Evolutionary conservation across 2,329 filamentous ascomycete species (phyloP), one percentile per base, ranked within the genome.

Genomic region (Phaeosphaeriaceae sp.): DNA sequence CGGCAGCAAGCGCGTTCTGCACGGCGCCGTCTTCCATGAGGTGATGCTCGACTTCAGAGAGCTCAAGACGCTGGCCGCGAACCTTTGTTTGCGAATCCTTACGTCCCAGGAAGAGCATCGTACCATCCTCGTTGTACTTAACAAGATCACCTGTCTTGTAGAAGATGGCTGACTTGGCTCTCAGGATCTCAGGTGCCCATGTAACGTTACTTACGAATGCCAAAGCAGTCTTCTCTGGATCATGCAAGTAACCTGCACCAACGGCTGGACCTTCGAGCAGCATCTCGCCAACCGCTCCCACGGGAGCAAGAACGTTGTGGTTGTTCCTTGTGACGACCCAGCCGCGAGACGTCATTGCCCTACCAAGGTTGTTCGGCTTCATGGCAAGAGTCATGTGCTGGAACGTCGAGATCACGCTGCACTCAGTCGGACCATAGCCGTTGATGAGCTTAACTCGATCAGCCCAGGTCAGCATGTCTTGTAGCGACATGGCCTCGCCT

Each of bases 21-120:
- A 74, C 62, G 7, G 63, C 53, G 2, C 60, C 22, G 31, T 75
- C 71, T 19, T 68, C 61, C 42, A 72, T 67, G 44, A 80, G 77
- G 53, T 81, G 78, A 57, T 80, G 76, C 63, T 82, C 80, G 24
- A 82, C 78, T 57, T 82, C 80, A 17, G 76, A 78, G 2, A 82
- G 63, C 55, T 82, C 80, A 25, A 82, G 73, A 1, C 80, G 74
- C 52, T 80, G 77, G 2, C 80, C 80, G 13, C 79, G 78, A 27
- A 82, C 73, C 51, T 76, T 76, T 11, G 72, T 71, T 48, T 76
- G 71, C n/a, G 57, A 61, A 54, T 75, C 72, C 31, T 74, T 75
- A 19, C 72, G 67, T 20, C 72, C 71, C 24, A 74, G 63, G 55
- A 73, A 75, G 7, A 71, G 48, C 55, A 77, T 64, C 13, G 68